Base-by-base conservation (phyloP, 768 basidiomycete species). In the Mycena rebaudengoi region DNA sequence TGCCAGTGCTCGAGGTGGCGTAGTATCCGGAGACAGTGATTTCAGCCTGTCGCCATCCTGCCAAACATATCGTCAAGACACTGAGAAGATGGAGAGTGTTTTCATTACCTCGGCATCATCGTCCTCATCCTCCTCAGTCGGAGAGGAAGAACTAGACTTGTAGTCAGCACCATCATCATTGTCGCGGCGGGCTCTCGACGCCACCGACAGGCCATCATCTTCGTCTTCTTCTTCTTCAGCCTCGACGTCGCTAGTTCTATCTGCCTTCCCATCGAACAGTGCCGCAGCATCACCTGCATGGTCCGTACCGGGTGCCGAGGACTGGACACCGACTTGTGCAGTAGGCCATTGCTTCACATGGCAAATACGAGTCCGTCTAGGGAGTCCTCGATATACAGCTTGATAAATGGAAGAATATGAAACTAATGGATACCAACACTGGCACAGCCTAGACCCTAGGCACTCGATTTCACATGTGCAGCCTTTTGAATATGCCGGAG, bases 281-380 rank as follows among this genome's bases (percentile, higher is more conserved):
- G 12, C 20, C 0, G 49, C 59, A 1, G 66, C 69, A 5, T 59
- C 65, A 4, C 30, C 49, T 5, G 74, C 68, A 54, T 71, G 68
- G 39, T 72, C 62, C 18, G 41, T 51, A 2, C 69, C 69, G 8
- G 66, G 73, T 13, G 62, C 54, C 5, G 69, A 70, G 1, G 60
- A 69, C 14, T 46, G 52, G 5, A 74, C 73, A 13, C 60, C 68
- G 13, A 74, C 46, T 1, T n/a, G n/a, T n/a, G n/a, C n/a, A n/a
- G n/a, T n/a, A n/a, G n/a, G n/a, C n/a, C n/a, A n/a, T n/a, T n/a
- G n/a, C n/a, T n/a, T n/a, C n/a, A n/a, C n/a, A n/a, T n/a, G n/a
- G n/a, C n/a, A n/a, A n/a, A n/a, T n/a, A n/a, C n/a, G n/a, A n/a
- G n/a, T n/a, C n/a, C n/a, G n/a, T n/a, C n/a, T n/a, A n/a, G n/a